phyloP scores from a whole-genome alignment of 768 basidiomycete species.

The Amanita molliuscula region DNA sequence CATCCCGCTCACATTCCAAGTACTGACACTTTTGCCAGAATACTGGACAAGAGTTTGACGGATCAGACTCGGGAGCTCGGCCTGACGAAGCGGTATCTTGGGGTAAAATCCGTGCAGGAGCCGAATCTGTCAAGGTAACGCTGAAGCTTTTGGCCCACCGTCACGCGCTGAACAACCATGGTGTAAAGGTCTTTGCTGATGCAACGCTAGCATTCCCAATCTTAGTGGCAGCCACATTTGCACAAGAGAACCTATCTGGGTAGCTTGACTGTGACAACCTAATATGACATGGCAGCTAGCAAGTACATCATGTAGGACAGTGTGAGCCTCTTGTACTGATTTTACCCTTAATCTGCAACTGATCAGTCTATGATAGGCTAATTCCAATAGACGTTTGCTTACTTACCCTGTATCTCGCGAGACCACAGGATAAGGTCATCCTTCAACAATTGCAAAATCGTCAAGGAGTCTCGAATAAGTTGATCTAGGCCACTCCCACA shows the following conservation, averaged over 20 bases:
- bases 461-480: conserved; percentile 60
- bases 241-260: conserved; percentile 24
- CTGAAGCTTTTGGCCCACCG: neutral
- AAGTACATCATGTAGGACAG: neutral
- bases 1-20: neutral
- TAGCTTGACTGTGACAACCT: neutral
- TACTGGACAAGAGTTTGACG: conserved; percentile 98
- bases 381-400: neutral
- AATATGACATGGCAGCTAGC: neutral
- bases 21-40: conserved; percentile 41
- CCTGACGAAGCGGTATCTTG: conserved; percentile 98
- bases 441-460: conserved; percentile 72
- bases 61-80: conserved; percentile 92
- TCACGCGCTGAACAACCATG: neutral
- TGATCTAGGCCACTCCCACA: conserved; percentile 27
- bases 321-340: neutral
- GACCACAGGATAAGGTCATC: conserved; percentile 87
- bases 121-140: conserved; percentile 72
- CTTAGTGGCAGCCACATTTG: conserved; percentile 92
- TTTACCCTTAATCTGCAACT: neutral
- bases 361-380: neutral
- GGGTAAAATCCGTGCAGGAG: conserved; percentile 90
- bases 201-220: conserved; percentile 95
- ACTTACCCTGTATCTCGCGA: conserved; percentile 48
- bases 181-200: conserved; percentile 73